Evolutionary conservation across 331 rosid genomes (phyloP).

Genomic region (Rosa hybrid): DNA sequence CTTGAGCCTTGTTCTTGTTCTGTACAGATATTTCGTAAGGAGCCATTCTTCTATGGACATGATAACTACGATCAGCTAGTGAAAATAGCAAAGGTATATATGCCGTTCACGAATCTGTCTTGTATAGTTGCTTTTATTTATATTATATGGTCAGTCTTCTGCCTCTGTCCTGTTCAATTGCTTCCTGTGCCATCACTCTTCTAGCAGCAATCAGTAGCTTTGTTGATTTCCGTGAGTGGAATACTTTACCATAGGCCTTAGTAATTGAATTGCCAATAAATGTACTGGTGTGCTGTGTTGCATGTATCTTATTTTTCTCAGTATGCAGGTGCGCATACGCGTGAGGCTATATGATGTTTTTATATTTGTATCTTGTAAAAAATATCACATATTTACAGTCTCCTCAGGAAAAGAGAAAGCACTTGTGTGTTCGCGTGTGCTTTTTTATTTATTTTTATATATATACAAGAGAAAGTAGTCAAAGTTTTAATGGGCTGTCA

Average conservation of each 20-base stretch:
- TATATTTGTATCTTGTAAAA: not conserved
- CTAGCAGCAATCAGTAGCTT: not conserved
- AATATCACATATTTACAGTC: not conserved
- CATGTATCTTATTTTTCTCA: not conserved
- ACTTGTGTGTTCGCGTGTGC: not conserved
- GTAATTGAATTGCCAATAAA: not conserved
- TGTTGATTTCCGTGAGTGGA: not conserved
- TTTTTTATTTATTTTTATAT: not conserved
- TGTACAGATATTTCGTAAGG: constrained; percentile 86
- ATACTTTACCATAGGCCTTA: not conserved
- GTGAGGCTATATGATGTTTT: not conserved
- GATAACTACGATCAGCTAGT: constrained; percentile 91
- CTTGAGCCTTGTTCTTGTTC: constrained; percentile 37
- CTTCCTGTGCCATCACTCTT: not conserved
- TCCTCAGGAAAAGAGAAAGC: not conserved
- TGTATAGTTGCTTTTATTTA: not conserved
- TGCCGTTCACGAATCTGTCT: not conserved
- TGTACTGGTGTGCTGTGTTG: not conserved
- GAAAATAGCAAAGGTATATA: constrained; percentile 84
- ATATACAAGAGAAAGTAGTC: constrained; percentile 8
- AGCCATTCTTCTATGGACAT: constrained; percentile 95
- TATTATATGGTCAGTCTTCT: not conserved
- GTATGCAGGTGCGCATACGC: not conserved
- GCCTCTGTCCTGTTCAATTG: not conserved
- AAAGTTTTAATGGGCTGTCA: constrained; percentile 20